A percentile compares a stretch with the other conserved stretches of the same genome.
These are phyloP conservation scores for Coprinopsis strossmayeri DNA, from an alignment of 768 basidiomycete species.

Conservation along the genomic window DNA sequence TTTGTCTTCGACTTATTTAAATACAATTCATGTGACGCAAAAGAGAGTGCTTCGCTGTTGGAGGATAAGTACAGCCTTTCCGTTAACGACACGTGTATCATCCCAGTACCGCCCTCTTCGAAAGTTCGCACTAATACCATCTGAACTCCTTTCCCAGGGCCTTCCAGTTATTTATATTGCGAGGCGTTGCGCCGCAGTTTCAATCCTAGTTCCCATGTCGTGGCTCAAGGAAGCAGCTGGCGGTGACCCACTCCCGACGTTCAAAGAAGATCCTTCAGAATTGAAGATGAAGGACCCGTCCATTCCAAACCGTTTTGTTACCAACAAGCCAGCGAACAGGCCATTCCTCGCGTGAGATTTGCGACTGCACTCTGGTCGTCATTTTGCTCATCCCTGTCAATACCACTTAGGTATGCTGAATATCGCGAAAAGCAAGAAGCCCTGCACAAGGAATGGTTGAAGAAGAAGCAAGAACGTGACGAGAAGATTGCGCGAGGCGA, in stretches of 20 bases:
- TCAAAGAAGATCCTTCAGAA: constrained; percentile 30
- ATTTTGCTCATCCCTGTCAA: constrained; percentile 6
- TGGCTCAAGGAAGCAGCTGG: constrained; percentile 51
- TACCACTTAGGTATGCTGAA: constrained; percentile 48
- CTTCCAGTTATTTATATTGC: neutral
- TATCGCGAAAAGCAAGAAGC: constrained; percentile 58
- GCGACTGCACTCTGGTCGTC: neutral
- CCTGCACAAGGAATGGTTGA: constrained; percentile 57
- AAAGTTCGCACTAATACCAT: no score
- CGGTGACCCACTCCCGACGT: constrained; percentile 30
- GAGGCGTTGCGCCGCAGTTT: no score
- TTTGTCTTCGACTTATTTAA: no score
- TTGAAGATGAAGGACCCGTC: constrained; percentile 49
- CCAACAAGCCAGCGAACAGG: constrained; percentile 76
- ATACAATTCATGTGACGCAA: no score
- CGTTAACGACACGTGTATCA: neutral
- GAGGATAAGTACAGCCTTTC: no score
- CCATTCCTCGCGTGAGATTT: constrained; percentile 69
- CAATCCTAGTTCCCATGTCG: no score
- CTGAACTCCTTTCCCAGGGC: neutral
- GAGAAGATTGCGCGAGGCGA: constrained; percentile 72
- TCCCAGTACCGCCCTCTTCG: no score
- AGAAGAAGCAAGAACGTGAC: constrained; percentile 65
- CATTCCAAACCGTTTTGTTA: constrained; percentile 64
- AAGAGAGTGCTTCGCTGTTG: no score